These are phyloP conservation scores for Pelargonium fulgidum DNA, from an alignment of 441 rosid genomes.

Conservation along the genomic window DNA sequence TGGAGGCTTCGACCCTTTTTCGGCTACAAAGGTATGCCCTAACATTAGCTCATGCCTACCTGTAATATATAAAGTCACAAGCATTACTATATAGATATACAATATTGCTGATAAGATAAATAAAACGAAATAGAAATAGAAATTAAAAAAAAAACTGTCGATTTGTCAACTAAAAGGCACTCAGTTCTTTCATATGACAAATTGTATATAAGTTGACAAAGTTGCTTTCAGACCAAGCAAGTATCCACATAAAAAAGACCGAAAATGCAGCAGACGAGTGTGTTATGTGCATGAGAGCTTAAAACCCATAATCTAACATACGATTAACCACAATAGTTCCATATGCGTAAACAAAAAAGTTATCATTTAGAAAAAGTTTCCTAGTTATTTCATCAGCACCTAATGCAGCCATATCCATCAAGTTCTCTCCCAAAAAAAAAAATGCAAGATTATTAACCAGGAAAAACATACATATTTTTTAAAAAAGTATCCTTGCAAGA, in stretches of 20 bases:
- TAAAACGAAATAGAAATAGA: too few relatives aligned
- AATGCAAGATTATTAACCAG: background rate
- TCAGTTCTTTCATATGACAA: background rate
- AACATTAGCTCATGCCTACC: constrained; percentile 77
- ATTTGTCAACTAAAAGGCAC: background rate
- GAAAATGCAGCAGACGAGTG: background rate
- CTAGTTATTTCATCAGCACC: background rate
- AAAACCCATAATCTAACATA: background rate
- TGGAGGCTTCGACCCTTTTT: constrained; percentile 53
- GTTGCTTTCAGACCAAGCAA: too few relatives aligned
- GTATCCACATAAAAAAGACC: too few relatives aligned
- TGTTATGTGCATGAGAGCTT: background rate
- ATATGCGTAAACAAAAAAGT: background rate
- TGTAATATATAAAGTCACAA: constrained; percentile 28
- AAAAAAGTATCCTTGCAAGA: too few relatives aligned
- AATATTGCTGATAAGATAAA: background rate
- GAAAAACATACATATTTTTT: background rate
- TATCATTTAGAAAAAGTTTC: background rate
- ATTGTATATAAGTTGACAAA: too few relatives aligned
- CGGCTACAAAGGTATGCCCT: constrained; percentile 69
- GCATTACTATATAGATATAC: background rate
- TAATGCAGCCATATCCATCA: constrained; percentile 2
- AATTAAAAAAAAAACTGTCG: background rate
- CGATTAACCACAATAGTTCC: background rate
- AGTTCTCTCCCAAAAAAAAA: background rate